Conservation (phyloP, 2,329 filamentous ascomycete genomes). For the Shiraia sp. region DNA sequence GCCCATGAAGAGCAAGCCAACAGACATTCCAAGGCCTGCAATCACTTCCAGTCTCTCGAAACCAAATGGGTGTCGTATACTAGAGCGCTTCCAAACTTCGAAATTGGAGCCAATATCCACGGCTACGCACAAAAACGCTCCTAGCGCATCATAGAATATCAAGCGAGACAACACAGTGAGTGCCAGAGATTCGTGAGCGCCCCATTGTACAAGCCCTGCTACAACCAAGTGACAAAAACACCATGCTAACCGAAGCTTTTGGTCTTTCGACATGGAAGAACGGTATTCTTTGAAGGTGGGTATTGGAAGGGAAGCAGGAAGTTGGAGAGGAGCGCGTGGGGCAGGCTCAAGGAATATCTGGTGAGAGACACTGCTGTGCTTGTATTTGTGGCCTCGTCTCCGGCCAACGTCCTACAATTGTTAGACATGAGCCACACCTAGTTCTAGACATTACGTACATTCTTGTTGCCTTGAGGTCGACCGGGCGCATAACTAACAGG, state of each 20-base stretch:
- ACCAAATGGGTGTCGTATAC: slow-evolving; percentile 89
- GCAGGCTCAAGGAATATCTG: slow-evolving; percentile 96
- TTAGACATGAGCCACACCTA: slow-evolving; percentile 18
- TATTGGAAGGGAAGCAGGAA: slow-evolving; percentile 89
- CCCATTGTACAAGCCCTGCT: slow-evolving; percentile 83
- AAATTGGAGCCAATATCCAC: slow-evolving; percentile 96
- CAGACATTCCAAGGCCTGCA: slow-evolving; percentile 92
- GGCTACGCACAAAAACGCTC: slow-evolving; percentile 85
- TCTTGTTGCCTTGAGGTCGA: slow-evolving; percentile 74
- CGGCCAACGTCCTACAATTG: slow-evolving; percentile 77
- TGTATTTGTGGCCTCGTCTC: slow-evolving; percentile 94
- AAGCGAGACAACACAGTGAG: slow-evolving; percentile 92
- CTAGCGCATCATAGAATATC: slow-evolving; percentile 92
- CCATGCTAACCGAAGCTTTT: slow-evolving; percentile 83
- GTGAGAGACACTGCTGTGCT: slow-evolving; percentile 93
- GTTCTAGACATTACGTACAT: slow-evolving; percentile 21
- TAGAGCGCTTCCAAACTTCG: slow-evolving; percentile 93
- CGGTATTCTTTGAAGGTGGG: slow-evolving; percentile 88
- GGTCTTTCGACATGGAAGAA: slow-evolving; percentile 85
- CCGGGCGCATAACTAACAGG: slow-evolving; percentile 57
- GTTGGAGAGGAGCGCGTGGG: slow-evolving; percentile 78
- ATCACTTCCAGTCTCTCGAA: slow-evolving; percentile 92
- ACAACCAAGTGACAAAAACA: slow-evolving; percentile 85
- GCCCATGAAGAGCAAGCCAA: slow-evolving; percentile 96
- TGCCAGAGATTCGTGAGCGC: slow-evolving; percentile 81